Evolutionary conservation across 495 filamentous ascomycete species (phyloP), one percentile per base, ranked within the genome.

Genomic region (Aspergillus nidulans): DNA sequence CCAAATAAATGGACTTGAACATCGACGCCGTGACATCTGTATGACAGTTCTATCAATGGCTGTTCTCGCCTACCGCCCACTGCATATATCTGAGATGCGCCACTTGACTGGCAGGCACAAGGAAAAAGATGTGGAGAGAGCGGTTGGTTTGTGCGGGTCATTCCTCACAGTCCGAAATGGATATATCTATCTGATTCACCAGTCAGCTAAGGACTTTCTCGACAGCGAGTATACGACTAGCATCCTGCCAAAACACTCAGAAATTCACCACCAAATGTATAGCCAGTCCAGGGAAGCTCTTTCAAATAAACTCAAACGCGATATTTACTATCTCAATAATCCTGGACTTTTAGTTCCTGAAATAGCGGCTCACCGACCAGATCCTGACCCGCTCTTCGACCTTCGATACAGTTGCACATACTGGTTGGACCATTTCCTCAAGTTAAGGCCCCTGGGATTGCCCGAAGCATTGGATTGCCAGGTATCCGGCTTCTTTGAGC

Each of bases 351-450:
- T 25, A 52, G 53, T 44, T 18, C 44, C 52, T 30, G 7, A 47
- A 32, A 48, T 38, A 55, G 28, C 30, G 45, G 20, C 18, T 12
- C 13, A 15, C 5, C 28, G 1, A 47, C 52, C 52, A 10, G 16
- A 40, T 2, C 25, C 25, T 48, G 28, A 55, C 21, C 52, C 43
- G 8, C 13, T 55, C 10, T 26, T 39, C 4, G 42, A 48, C 25
- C 12, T 55, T 3, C 43, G 30, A 40, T 55, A 47, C 26, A 26
- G 42, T 48, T 55, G 43, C 43, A 48, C 7, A 20, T 55, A 55
- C 18, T 47, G 28, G 42, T 1, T 55, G 5, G 52, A 55, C 28
- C 30, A 55, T 48, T 25, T 39, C 20, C 3, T 47, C 23, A 19
- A 36, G 13, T 12, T 6, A 18, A 34, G 10, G 10, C n/a, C 25